Evolutionary conservation across 306 rosid genomes (phyloP).

Genomic region (Medicago arabica): DNA sequence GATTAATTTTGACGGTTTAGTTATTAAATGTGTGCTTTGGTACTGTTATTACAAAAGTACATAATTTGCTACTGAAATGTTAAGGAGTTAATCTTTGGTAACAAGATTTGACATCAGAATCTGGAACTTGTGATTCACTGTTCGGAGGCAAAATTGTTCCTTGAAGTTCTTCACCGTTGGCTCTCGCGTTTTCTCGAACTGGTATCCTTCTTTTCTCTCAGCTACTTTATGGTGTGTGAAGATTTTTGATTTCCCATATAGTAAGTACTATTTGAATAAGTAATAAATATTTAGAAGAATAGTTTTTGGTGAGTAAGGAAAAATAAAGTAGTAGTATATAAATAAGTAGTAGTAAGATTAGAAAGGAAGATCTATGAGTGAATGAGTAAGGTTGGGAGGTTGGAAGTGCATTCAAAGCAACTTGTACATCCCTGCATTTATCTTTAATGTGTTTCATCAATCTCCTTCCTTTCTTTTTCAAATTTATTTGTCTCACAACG

Average conservation of each 20-base stretch:
- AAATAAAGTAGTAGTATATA: not conserved
- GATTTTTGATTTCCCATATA: constrained; percentile 34
- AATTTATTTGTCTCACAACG: too few species aligned
- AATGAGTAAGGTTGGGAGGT: constrained; percentile 59
- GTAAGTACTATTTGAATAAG: not conserved
- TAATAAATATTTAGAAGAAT: not conserved
- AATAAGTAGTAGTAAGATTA: not conserved
- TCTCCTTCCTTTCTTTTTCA: too few species aligned
- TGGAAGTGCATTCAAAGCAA: constrained; percentile 53
- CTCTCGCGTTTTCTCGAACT: too few species aligned
- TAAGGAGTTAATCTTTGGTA: not conserved
- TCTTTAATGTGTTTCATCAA: constrained; percentile 28
- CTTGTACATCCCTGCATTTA: constrained; percentile 23
- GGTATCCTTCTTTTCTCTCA: too few species aligned
- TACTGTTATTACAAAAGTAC: constrained; percentile 12
- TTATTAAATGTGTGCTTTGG: constrained; percentile 7
- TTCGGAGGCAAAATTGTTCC: constrained; percentile 36
- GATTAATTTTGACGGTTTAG: constrained; percentile 31
- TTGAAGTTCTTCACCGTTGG: too few species aligned
- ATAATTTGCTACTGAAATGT: constrained; percentile 12
- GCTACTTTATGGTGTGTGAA: too few species aligned
- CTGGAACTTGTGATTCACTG: constrained; percentile 83
- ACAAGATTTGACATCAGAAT: constrained; percentile 60
- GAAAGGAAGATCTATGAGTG: constrained; percentile 7
- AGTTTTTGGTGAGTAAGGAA: not conserved